Evolutionary conservation across 768 basidiomycete genomes (phyloP).

Genomic region (Hygrophorus russula): DNA sequence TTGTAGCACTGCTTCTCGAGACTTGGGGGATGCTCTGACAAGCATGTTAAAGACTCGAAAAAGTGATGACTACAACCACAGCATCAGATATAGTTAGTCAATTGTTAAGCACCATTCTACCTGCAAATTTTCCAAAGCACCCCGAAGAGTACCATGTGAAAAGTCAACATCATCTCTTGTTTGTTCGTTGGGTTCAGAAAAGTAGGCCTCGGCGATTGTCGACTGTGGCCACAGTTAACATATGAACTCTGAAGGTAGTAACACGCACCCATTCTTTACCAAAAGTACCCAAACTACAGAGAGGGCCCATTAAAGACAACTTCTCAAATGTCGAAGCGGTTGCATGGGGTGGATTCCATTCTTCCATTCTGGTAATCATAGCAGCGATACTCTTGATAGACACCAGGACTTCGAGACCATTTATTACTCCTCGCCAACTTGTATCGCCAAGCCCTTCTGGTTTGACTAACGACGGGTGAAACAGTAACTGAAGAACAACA

Average conservation of each 20-base stretch:
- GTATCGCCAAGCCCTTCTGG: conserved; percentile 65
- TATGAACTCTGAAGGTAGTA: conserved; percentile 4
- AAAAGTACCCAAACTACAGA: conserved; percentile 78
- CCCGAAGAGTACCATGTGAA: conserved; percentile 75
- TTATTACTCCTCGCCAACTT: conserved; percentile 78
- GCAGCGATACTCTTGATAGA: conserved; percentile 78
- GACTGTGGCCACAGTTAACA: conserved; percentile 37
- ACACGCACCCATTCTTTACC: conserved; percentile 75
- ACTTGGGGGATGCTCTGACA: conserved; percentile 70
- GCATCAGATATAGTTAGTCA: background rate
- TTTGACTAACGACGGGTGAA: conserved; percentile 51
- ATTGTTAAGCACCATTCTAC: conserved; percentile 19
- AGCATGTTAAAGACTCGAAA: conserved; percentile 84
- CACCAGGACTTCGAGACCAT: conserved; percentile 71
- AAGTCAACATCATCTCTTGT: conserved; percentile 67
- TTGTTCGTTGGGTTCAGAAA: conserved; percentile 72
- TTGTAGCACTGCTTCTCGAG: conserved; percentile 72
- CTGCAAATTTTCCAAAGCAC: conserved; percentile 78
- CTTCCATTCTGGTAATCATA: conserved; percentile 65
- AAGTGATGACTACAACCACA: conserved; percentile 35
- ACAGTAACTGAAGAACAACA: conserved; percentile 49
- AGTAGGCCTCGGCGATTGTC: conserved; percentile 64
- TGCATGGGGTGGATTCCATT: conserved; percentile 58
- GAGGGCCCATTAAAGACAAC: conserved; percentile 67
- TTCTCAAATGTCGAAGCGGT: conserved; percentile 53